phyloP scores from a whole-genome alignment of 2,329 filamentous ascomycete genomes.

The Ophiostoma angusticollis region DNA sequence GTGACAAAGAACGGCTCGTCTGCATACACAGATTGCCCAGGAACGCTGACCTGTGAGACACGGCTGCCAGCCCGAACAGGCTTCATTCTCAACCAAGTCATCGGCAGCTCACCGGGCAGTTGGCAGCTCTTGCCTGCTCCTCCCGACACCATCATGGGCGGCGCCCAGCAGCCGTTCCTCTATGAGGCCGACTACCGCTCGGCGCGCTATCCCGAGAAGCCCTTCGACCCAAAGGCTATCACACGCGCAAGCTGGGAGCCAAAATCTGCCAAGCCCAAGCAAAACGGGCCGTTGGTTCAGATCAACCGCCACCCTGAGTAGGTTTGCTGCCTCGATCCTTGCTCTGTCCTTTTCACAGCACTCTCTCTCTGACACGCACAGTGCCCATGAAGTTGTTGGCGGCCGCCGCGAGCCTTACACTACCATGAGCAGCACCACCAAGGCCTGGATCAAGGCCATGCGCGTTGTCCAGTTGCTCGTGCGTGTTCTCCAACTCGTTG shows the following conservation, averaged over 20 bases:
- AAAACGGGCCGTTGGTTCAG: slow-evolving; percentile 61
- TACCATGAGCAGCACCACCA: slow-evolving; percentile 57
- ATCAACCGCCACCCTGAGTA: slow-evolving; percentile 85
- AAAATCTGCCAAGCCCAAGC: slow-evolving; percentile 48
- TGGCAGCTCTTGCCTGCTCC: background rate
- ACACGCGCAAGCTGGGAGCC: slow-evolving; percentile 66
- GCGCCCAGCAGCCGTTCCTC: slow-evolving; percentile 48
- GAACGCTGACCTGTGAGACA: slow-evolving; percentile 1
- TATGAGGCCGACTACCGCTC: slow-evolving; percentile 46
- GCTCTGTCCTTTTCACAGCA: background rate
- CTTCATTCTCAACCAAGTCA: no score
- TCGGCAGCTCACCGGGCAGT: no score
- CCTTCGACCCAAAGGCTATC: slow-evolving; percentile 79
- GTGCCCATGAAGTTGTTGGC: slow-evolving; percentile 50
- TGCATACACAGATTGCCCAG: no score
- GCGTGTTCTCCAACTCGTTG: slow-evolving; percentile 53
- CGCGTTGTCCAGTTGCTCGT: slow-evolving; percentile 58
- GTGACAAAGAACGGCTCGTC: no score
- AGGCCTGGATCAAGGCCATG: slow-evolving; percentile 55
- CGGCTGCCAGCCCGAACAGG: background rate
- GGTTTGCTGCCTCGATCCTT: slow-evolving; percentile 20
- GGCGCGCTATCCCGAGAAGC: slow-evolving; percentile 37
- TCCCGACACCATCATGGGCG: slow-evolving; percentile 18
- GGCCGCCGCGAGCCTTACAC: slow-evolving; percentile 48
- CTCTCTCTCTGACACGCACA: slow-evolving; percentile 15